Base-by-base conservation (phyloP, 176 grass and related monocot species). In the Carex cristatella region DNA sequence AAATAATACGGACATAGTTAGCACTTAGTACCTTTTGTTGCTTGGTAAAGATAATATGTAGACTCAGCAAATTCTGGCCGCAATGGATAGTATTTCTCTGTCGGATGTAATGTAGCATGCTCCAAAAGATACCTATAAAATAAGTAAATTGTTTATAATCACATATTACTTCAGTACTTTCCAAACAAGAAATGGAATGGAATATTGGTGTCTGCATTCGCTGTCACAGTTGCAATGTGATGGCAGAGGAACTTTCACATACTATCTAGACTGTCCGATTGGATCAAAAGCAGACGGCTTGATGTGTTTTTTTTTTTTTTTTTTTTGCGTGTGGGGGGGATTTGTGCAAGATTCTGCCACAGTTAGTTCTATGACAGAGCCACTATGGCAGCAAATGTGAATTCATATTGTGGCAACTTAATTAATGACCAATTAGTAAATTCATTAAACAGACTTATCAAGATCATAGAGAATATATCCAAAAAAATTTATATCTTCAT, bases 11-110 rank as follows among this genome's bases (percentile, higher is more conserved):
- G 33, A 63, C 7, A 65, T 48, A 86, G 2, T n/a, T 55, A 87
- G 8, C 35, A 91, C 95, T n/a, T 55, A 87, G 8, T 30, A 91
- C 95, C 95, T 95, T 92, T 98, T 80, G 95, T 98, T 89, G 95
- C 95, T 93, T 98, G 95, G 82, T 98, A 98, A 92, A 98, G 95
- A 89, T 93, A 94, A 92, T 93, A 98, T 85, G 95, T 98, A 80
- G 95, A 98, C 83, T 98, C 95, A 53, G 92, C 95, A 92, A 98
- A 86, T 85, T 98, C 95, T 70, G 95, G 95, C 12, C 95, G 91
- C 65, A 95, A 90, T 38, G 95, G 95, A 85, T 98, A 98, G 59
- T 98, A 98, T 86, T 93, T 98, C 80, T 98, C 95, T 40, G 95
- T 94, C 32, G 95, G 95, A 85, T 98, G 95, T 86, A 98, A 66